phyloP scores from a whole-genome alignment of 129 eudicot species.

The Lactuca saligna region DNA sequence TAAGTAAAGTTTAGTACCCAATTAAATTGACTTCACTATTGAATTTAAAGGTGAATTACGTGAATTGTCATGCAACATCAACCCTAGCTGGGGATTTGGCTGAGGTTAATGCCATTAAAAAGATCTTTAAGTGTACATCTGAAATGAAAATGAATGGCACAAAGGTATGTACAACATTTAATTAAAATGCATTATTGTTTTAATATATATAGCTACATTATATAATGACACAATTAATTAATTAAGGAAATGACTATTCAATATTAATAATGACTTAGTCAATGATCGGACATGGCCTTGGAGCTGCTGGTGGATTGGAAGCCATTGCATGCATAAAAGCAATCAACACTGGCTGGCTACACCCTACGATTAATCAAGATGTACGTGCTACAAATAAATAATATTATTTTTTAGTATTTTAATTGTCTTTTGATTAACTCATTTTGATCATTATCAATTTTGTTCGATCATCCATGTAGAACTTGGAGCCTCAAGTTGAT shows the following conservation, averaged over 20 bases:
- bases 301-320: constrained; percentile 87
- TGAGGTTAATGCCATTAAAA: constrained; percentile 71
- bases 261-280: constrained; percentile 39
- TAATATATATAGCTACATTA: no score
- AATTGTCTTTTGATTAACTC: not conserved
- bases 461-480: constrained; percentile 31
- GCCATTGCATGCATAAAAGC: constrained; percentile 84
- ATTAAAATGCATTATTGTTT: not conserved
- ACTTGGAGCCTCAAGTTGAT: constrained; percentile 64
- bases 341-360: constrained; percentile 76
- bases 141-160: constrained; percentile 86
- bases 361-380: constrained; percentile 83
- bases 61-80: constrained; percentile 82
- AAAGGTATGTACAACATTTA: constrained; percentile 39
- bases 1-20: not conserved
- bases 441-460: constrained; percentile 5
- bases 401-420: not conserved
- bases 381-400: constrained; percentile 42
- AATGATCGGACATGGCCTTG: constrained; percentile 83
- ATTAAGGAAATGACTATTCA: constrained; percentile 16
- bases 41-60: constrained; percentile 62
- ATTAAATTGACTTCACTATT: not conserved
- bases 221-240: not conserved
- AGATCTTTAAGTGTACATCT: constrained; percentile 64
- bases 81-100: constrained; percentile 84